These are phyloP conservation scores for Ceriops decandra DNA, from an alignment of 345 rosid species.

Conservation along the genomic window DNA sequence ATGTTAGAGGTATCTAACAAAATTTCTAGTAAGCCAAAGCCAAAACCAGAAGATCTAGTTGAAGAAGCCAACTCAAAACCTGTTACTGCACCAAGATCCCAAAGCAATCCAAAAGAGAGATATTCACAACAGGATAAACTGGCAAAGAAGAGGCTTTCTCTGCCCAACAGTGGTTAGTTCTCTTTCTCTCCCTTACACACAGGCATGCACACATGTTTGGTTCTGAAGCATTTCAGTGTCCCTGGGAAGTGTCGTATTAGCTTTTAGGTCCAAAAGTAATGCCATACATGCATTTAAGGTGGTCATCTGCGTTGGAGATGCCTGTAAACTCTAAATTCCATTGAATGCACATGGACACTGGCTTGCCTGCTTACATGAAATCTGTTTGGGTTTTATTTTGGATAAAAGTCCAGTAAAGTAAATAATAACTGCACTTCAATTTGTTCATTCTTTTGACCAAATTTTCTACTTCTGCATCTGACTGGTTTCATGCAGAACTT, in stretches of 20 bases:
- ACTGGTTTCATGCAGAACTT: too few species aligned
- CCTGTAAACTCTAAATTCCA: not conserved
- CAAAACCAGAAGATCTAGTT: conserved; percentile 49
- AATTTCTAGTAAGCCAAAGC: conserved; percentile 41
- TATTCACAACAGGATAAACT: conserved; percentile 44
- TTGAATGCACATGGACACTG: not conserved
- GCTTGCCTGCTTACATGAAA: not conserved
- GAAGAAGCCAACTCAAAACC: conserved; percentile 56
- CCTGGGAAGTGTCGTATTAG: not conserved
- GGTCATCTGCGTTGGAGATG: not conserved
- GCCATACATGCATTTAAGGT: not conserved
- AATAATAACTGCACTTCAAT: too few species aligned
- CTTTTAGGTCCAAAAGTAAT: not conserved
- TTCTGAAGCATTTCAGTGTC: not conserved
- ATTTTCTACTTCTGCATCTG: too few species aligned
- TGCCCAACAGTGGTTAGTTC: conserved; percentile 61
- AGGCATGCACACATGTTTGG: not conserved
- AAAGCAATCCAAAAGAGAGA: conserved; percentile 93
- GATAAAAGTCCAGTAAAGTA: too few species aligned
- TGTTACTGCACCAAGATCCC: conserved; percentile 52
- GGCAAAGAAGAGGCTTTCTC: conserved; percentile 62
- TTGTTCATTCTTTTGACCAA: too few species aligned
- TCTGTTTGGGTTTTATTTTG: too few species aligned
- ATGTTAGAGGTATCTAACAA: conserved; percentile 42
- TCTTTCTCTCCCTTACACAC: conserved; percentile 11